Evolutionary conservation across 164 flowering plant species (phyloP).

Genomic region (Chimonanthus praecox): DNA sequence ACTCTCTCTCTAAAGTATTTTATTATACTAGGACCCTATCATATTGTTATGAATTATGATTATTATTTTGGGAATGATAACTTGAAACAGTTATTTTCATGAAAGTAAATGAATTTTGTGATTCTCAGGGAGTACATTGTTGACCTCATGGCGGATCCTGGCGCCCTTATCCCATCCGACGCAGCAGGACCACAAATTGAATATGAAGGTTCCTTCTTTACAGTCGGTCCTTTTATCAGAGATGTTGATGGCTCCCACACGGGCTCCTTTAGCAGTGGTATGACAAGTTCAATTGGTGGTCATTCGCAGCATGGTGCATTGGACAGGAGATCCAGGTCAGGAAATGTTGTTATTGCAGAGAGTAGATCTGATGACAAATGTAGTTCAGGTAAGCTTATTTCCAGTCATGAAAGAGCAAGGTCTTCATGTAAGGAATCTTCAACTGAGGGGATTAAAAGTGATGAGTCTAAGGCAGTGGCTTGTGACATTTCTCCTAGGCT

Average conservation of each 20-base stretch:
- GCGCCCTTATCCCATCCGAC: conserved; percentile 94
- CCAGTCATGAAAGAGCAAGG: conserved; percentile 5
- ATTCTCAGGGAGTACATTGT: conserved; percentile 89
- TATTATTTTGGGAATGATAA: too few species aligned
- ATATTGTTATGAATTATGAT: too few species aligned
- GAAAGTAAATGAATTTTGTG: conserved; percentile 12
- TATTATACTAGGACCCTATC: too few species aligned
- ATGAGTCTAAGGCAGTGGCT: conserved; percentile 17
- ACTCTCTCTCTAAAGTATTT: too few species aligned
- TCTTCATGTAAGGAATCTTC: conserved; percentile 14
- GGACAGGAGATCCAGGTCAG: conserved; percentile 32
- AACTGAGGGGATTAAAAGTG: conserved; percentile 18
- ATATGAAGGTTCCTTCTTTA: conserved; percentile 40
- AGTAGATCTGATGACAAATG: conserved; percentile 27
- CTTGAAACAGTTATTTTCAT: not conserved
- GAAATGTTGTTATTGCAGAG: conserved; percentile 17
- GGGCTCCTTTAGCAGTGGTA: conserved; percentile 56
- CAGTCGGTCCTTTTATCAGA: conserved; percentile 41
- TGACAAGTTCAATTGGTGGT: conserved; percentile 42
- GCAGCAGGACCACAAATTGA: conserved; percentile 52
- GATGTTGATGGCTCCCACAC: conserved; percentile 37
- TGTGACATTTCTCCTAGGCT: conserved; percentile 17
- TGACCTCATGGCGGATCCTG: conserved; percentile 96
- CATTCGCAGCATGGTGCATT: conserved; percentile 33
- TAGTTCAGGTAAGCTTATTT: conserved; percentile 16